phyloP scores from a whole-genome alignment of 306 rosid species.

The Acacia acuminata region DNA sequence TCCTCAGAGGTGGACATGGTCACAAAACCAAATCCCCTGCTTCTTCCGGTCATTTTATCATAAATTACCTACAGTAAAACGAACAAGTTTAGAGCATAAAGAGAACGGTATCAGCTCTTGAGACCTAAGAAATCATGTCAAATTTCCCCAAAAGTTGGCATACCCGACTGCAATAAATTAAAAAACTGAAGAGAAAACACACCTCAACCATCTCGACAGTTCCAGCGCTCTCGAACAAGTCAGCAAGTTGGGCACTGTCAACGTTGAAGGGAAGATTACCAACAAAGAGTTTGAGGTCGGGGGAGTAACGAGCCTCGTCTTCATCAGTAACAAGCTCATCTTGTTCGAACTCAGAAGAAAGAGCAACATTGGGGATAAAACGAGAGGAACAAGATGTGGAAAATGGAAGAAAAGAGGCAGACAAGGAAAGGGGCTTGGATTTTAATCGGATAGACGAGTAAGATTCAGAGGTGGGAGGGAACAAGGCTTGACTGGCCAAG shows the following conservation, averaged over 20 bases:
- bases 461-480: constrained; percentile 37
- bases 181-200: constrained; percentile 11
- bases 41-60: constrained; percentile 84
- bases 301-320: constrained; percentile 38
- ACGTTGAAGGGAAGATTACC: constrained; percentile 84
- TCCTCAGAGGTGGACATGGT: constrained; percentile 79
- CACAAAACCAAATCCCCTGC: constrained; percentile 96
- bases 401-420: constrained; percentile 47
- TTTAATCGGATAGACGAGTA: constrained; percentile 34
- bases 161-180: neutral
- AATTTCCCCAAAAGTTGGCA: neutral
- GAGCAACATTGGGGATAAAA: constrained; percentile 53
- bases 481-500: constrained; percentile 30
- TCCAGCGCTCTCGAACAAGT: constrained; percentile 71
- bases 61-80: constrained; percentile 64
- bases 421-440: constrained; percentile 48
- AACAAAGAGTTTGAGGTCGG: constrained; percentile 74
- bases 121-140: neutral
- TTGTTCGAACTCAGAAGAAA: constrained; percentile 75
- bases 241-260: constrained; percentile 92
- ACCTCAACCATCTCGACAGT: constrained; percentile 92
- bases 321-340: constrained; percentile 54
- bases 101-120: neutral
- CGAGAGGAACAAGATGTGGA: constrained; percentile 30
- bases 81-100: neutral